Percentiles rank a stretch among this genome's conserved stretches.
Evolutionary conservation across 2,329 filamentous ascomycete species (phyloP).

Genomic region (Talaromyces atroroseus): DNA sequence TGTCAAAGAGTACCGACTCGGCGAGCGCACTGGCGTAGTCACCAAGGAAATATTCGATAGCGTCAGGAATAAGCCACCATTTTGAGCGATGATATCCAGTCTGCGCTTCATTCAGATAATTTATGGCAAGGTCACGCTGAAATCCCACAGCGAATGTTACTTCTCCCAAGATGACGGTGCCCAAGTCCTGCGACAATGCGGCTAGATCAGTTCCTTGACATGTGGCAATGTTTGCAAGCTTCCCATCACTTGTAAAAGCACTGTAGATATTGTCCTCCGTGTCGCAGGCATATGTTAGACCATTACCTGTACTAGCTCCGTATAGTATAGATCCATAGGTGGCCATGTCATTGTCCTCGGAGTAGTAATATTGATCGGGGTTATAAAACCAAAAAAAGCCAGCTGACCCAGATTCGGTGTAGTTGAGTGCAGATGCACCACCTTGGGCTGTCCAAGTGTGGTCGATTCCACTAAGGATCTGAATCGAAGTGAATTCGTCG

Average conservation of each 20-base stretch:
- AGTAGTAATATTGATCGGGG: conserved; percentile 26
- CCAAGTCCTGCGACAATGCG: conserved; percentile 38
- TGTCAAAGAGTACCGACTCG: conserved; percentile 31
- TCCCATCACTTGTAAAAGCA: conserved; percentile 29
- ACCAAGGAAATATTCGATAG: conserved; percentile 35
- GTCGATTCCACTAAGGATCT: conserved; percentile 42
- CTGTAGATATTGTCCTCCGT: conserved; percentile 21
- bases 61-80: conserved; percentile 22
- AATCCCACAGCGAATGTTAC: conserved; percentile 41
- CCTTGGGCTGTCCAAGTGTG: conserved; percentile 39
- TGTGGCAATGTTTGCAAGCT: conserved; percentile 20
- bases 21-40: conserved; percentile 34
- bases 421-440: conserved; percentile 19
- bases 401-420: conserved; percentile 21
- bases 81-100: conserved; percentile 37
- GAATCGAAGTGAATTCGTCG: conserved; percentile 25
- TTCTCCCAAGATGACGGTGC: conserved; percentile 20
- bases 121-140: conserved; percentile 35
- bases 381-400: conserved; percentile 30
- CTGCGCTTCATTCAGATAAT: conserved; percentile 37
- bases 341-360: conserved; percentile 37
- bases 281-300: not conserved
- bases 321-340: conserved; percentile 39
- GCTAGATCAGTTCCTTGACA: conserved; percentile 28
- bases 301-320: conserved; percentile 29